These are phyloP conservation scores for Dalbergia oliveri DNA, from an alignment of 306 rosid genomes.

Conservation along the genomic window DNA sequence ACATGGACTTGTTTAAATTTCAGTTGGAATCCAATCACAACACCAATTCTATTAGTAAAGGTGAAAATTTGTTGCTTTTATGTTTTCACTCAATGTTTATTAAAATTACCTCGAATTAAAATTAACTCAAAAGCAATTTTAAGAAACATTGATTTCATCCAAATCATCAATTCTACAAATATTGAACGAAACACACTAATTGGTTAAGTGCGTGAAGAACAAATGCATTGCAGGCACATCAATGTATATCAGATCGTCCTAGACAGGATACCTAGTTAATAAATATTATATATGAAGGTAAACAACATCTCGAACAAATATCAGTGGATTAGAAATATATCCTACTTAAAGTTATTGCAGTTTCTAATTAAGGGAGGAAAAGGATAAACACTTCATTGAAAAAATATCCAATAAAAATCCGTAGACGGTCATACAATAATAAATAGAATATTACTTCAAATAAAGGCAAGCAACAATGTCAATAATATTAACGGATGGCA, in stretches of 20 bases:
- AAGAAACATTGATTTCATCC: too few species aligned
- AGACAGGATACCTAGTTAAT: not conserved
- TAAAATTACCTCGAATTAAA: too few species aligned
- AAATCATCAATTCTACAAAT: too few species aligned
- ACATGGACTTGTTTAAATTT: too few species aligned
- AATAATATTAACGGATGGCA: not conserved
- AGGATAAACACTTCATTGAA: not conserved
- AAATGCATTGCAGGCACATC: too few species aligned
- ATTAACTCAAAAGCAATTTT: too few species aligned
- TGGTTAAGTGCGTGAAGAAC: too few species aligned
- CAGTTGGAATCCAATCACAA: too few species aligned
- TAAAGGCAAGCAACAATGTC: not conserved
- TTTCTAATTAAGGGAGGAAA: not conserved
- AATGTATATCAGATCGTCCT: not conserved
- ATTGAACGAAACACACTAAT: too few species aligned
- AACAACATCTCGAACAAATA: not conserved
- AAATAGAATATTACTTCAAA: not conserved
- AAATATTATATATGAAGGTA: not conserved
- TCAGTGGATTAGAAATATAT: not conserved
- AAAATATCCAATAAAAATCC: conserved; percentile 15
- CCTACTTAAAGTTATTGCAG: not conserved
- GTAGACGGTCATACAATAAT: not conserved
- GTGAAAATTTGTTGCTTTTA: too few species aligned
- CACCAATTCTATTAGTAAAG: too few species aligned
- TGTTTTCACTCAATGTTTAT: too few species aligned